These are phyloP conservation scores for Quaeritorhiza haematococci DNA, from an alignment of 371 early-diverging fungal genomes.

Conservation along the genomic window DNA sequence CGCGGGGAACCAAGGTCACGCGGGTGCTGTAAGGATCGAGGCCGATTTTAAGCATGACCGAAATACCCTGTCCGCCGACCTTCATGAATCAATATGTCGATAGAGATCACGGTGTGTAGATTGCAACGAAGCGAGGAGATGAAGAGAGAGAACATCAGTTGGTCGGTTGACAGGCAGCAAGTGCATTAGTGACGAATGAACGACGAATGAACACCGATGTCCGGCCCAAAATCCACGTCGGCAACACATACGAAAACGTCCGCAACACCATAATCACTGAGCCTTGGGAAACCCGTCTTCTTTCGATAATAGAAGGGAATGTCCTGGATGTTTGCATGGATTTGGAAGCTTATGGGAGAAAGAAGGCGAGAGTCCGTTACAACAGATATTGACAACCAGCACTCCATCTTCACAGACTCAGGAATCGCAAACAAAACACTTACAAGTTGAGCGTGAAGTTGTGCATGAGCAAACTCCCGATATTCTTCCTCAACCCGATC, in stretches of 20 bases:
- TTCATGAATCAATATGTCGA: background rate
- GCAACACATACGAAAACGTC: constrained; percentile 22
- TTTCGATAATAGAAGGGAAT: constrained; percentile 56
- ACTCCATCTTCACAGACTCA: too few species aligned
- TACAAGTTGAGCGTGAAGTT: constrained; percentile 16
- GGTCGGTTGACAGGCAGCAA: too few species aligned
- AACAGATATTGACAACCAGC: background rate
- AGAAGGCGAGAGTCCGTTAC: background rate
- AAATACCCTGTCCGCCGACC: constrained; percentile 51
- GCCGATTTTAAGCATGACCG: constrained; percentile 25
- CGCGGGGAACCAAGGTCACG: constrained; percentile 23
- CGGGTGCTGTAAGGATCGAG: constrained; percentile 31
- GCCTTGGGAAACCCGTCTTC: constrained; percentile 50
- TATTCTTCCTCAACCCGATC: constrained; percentile 6
- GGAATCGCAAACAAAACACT: too few species aligned
- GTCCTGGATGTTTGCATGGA: constrained; percentile 41
- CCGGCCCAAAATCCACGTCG: background rate
- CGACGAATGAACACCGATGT: background rate
- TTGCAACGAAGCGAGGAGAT: too few species aligned
- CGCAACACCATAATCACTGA: constrained; percentile 56
- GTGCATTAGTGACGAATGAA: too few species aligned
- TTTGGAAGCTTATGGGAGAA: constrained; percentile 23
- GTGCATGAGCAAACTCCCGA: constrained; percentile 4
- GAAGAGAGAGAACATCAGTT: too few species aligned
- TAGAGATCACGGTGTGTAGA: background rate